Evolutionary conservation across 768 basidiomycete species (phyloP).

Genomic region (Myochromella boudieri): DNA sequence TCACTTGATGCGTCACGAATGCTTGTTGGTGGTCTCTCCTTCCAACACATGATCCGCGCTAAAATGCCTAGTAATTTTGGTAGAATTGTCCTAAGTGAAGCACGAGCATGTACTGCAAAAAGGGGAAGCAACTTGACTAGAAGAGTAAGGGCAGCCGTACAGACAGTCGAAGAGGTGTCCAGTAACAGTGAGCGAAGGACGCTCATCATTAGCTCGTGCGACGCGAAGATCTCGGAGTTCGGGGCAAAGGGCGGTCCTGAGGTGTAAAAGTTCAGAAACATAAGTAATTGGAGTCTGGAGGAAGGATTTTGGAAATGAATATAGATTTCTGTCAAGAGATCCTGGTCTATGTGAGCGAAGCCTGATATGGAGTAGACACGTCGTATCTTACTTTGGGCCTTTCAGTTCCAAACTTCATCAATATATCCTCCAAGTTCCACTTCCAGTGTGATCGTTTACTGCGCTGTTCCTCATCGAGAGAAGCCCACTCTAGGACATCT

Average conservation of each 20-base stretch:
- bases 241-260: conserved; percentile 52
- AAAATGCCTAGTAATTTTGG: conserved; percentile 68
- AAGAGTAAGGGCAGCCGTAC: conserved; percentile 60
- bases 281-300: conserved; percentile 67
- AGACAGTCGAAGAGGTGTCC: conserved; percentile 74
- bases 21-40: conserved; percentile 42
- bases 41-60: conserved; percentile 76
- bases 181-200: conserved; percentile 68
- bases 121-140: conserved; percentile 74
- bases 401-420: conserved; percentile 63
- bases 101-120: conserved; percentile 62
- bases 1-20: conserved; percentile 28
- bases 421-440: conserved; percentile 71
- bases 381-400: conserved; percentile 57
- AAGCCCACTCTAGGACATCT: conserved; percentile 76
- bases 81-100: conserved; percentile 55
- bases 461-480: conserved; percentile 60
- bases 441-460: conserved; percentile 70
- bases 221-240: conserved; percentile 49
- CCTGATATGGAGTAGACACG: conserved; percentile 1
- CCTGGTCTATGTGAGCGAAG: conserved; percentile 41
- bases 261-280: conserved; percentile 62
- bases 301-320: conserved; percentile 58
- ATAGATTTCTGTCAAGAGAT: conserved; percentile 67
- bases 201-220: conserved; percentile 62